A percentile compares a stretch with the other conserved stretches of the same genome.
Conservation (phyloP, 768 basidiomycete species). For the Boletales sp. region DNA sequence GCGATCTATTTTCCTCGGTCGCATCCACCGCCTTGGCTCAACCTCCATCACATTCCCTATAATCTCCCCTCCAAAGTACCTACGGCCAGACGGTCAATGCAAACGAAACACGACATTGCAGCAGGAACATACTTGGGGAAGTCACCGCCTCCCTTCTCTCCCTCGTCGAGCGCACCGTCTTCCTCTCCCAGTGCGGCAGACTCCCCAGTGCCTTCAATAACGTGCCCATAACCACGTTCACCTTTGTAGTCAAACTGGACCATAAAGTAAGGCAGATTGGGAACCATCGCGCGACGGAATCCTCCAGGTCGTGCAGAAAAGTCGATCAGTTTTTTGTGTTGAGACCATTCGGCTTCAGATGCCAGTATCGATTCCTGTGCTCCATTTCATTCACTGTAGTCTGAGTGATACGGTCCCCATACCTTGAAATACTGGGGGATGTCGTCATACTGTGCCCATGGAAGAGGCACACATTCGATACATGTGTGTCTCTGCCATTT, state of each 20-base stretch:
- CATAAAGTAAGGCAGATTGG: constrained; percentile 98
- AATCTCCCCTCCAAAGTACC: constrained; percentile 94
- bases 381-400: constrained; percentile 6
- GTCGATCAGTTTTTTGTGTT: constrained; percentile 96
- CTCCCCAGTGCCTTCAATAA: constrained; percentile 87
- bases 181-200: constrained; percentile 59
- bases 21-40: constrained; percentile 82
- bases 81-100: constrained; percentile 30
- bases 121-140: constrained; percentile 70
- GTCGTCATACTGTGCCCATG: constrained; percentile 82
- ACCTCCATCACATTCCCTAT: constrained; percentile 88
- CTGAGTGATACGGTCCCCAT: background rate
- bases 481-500: constrained; percentile 88
- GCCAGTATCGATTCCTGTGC: constrained; percentile 85
- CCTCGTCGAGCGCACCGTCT: constrained; percentile 69
- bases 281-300: constrained; percentile 92
- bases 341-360: constrained; percentile 96
- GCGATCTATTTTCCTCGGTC: constrained; percentile 72
- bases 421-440: constrained; percentile 94
- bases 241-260: constrained; percentile 98
- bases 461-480: constrained; percentile 92
- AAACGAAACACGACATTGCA: background rate
- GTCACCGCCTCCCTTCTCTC: constrained; percentile 86
- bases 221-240: constrained; percentile 96
- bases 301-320: constrained; percentile 88